Base-by-base conservation (phyloP, 2,329 filamentous ascomycete species). In the Aspergillus cejpii region DNA sequence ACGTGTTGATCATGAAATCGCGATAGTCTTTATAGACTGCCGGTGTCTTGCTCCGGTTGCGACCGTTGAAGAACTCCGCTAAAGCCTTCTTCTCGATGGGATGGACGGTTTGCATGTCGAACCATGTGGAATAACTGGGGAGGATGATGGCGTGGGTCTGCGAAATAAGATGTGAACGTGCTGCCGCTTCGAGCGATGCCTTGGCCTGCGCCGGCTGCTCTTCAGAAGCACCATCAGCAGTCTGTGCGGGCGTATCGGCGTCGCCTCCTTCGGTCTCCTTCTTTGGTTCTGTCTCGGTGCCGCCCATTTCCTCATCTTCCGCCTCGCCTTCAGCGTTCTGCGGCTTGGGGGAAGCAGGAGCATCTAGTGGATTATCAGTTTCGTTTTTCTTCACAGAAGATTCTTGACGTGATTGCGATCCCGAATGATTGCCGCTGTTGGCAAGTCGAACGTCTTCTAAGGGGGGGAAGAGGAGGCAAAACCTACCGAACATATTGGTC, bases 1-100 rank as follows among this genome's bases (percentile, higher is more conserved):
- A 98, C 11, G 92, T 97, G 73, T 98, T 98, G 73, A 98, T 89
- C 92, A 98, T 98, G 64, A 98, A 98, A 64, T 98, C 92, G 57
- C 92, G 84, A 69, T 98, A 98, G 64, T 98, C 92, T 70, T 97
- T 97, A 75, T 98, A 98, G 17, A 97, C 87, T 39, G 89, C 84
- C 1, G 89, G 85, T 0, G 92, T 98, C 73, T 98, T 98, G 81
- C 92, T 97, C 60, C 92, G 85, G 70, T 98, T 98, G 48, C 92
- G 82, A 67, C 83, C 91, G 73, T 98, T 98, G 79, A 98, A 98
- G 72, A 97, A 98, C 66, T 98, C 92, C 15, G 91, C 89, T 55
- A 98, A 77, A 6, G 89, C 89, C 69, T 96, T 98, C 63, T 85
- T 86, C 73, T 98, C 92, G 58, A 96, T 85, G 49, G 81, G 80